phyloP scores from a whole-genome alignment of 1,139 yeast genomes.

The Yarrowia galli region DNA sequence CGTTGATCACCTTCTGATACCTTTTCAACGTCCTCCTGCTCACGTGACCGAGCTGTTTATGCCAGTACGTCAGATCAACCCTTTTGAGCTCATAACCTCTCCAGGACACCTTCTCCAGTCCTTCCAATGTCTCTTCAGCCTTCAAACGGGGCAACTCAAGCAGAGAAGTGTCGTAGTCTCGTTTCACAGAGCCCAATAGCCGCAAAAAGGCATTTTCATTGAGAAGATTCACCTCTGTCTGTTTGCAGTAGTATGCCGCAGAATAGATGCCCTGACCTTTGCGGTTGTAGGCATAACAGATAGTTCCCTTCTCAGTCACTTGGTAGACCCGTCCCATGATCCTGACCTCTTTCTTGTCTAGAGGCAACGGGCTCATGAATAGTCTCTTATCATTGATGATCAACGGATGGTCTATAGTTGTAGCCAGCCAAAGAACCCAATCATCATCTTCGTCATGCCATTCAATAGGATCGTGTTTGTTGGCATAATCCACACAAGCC shows the following conservation, averaged over 20 bases:
- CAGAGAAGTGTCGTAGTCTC: neutral
- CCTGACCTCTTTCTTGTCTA: neutral
- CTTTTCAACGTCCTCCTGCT: neutral
- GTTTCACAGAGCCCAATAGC: neutral
- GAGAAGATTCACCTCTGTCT: neutral
- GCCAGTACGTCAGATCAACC: neutral
- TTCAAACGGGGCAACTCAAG: neutral
- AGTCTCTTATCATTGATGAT: neutral
- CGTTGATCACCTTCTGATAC: neutral
- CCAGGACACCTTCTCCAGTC: neutral
- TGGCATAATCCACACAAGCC: conserved; percentile 1
- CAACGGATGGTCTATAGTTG: neutral
- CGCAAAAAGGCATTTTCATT: neutral
- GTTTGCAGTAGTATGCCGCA: neutral
- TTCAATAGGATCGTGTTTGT: neutral
- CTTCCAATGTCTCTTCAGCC: neutral
- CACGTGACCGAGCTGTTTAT: neutral
- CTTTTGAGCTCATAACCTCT: neutral
- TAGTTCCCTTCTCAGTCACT: neutral
- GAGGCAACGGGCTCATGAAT: neutral
- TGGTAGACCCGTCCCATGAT: neutral
- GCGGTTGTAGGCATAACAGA: neutral
- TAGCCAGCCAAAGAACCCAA: neutral
- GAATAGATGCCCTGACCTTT: neutral
- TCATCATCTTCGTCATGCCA: neutral